Percentiles rank a stretch among this genome's conserved stretches.
These are phyloP conservation scores for Phoma herbarum DNA, from an alignment of 2,329 filamentous ascomycete genomes.

Conservation along the genomic window DNA sequence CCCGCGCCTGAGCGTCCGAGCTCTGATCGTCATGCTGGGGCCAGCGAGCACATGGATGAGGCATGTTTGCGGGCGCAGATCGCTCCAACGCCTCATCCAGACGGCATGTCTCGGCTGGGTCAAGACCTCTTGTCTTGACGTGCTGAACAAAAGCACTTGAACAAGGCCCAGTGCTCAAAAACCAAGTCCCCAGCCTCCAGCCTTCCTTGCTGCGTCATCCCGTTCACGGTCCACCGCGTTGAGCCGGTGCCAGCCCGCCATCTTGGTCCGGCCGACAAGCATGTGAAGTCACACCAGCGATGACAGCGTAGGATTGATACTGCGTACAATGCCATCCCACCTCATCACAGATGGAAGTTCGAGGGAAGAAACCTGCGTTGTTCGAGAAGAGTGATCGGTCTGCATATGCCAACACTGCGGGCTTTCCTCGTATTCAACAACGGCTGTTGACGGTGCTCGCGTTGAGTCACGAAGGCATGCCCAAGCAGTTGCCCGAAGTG, in stretches of 20 bases:
- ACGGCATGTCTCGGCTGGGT: conserved; percentile 8
- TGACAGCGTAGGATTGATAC: conserved; percentile 22
- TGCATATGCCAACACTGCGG: not conserved
- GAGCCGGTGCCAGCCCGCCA: conserved; percentile 19
- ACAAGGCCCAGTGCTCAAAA: not conserved
- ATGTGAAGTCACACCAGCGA: conserved; percentile 21
- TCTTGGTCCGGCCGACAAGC: conserved; percentile 13
- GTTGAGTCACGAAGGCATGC: not conserved
- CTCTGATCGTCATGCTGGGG: conserved; percentile 38
- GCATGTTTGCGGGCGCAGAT: conserved; percentile 37
- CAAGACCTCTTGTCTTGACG: conserved; percentile 1
- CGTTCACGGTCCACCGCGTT: conserved; percentile 9
- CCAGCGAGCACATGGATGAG: conserved; percentile 25
- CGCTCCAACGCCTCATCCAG: conserved; percentile 15
- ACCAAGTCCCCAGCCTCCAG: conserved; percentile 5
- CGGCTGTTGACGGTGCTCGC: not conserved
- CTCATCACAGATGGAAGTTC: conserved; percentile 8
- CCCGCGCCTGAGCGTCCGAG: conserved; percentile 35
- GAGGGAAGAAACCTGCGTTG: conserved; percentile 1
- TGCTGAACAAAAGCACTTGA: not conserved
- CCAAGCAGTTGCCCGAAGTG: not conserved
- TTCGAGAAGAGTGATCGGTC: conserved; percentile 11
- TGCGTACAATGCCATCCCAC: conserved; percentile 7
- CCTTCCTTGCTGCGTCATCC: conserved; percentile 19
- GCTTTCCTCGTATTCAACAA: not conserved